Evolutionary conservation across 2,329 filamentous ascomycete genomes (phyloP).

Genomic region (Fonsecaea pugnacius): DNA sequence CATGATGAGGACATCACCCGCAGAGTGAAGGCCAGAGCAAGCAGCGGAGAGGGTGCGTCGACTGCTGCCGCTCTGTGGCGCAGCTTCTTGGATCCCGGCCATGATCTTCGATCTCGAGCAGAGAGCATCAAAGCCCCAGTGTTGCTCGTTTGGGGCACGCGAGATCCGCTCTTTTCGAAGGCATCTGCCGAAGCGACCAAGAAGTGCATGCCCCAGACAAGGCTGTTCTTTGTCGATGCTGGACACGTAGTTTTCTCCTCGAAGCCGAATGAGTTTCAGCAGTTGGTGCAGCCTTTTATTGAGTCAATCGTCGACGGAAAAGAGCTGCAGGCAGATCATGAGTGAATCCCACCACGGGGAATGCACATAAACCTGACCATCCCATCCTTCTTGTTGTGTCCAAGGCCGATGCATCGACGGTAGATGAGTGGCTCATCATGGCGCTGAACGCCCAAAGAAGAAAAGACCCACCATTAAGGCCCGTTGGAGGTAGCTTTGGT

Average conservation of each 20-base stretch:
- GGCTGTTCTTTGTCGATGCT: constrained; percentile 5
- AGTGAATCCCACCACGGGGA: neutral
- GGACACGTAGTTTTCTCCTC: constrained; percentile 17
- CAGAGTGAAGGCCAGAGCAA: constrained; percentile 3
- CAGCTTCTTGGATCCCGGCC: constrained; percentile 7
- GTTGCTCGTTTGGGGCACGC: constrained; percentile 11
- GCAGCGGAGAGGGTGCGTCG: constrained; percentile 4
- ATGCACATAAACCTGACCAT: neutral
- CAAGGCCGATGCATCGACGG: constrained; percentile 3
- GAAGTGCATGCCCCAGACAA: neutral
- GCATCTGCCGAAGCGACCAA: neutral
- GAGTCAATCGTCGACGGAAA: neutral
- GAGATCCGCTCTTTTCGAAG: constrained; percentile 11
- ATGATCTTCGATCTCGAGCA: constrained; percentile 16
- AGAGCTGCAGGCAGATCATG: neutral
- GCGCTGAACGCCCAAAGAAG: constrained; percentile 2
- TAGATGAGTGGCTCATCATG: neutral
- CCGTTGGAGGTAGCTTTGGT: constrained; percentile 4
- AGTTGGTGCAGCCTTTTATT: neutral
- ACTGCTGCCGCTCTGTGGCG: constrained; percentile 10
- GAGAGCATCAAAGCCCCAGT: constrained; percentile 6
- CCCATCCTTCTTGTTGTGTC: constrained; percentile 17
- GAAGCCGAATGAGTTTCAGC: constrained; percentile 8
- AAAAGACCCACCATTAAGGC: neutral
- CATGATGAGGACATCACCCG: constrained; percentile 14